Evolutionary conservation across 2,329 filamentous ascomycete species (phyloP), one percentile per base, ranked within the genome.

Genomic region (Cladophialophora carrionii): DNA sequence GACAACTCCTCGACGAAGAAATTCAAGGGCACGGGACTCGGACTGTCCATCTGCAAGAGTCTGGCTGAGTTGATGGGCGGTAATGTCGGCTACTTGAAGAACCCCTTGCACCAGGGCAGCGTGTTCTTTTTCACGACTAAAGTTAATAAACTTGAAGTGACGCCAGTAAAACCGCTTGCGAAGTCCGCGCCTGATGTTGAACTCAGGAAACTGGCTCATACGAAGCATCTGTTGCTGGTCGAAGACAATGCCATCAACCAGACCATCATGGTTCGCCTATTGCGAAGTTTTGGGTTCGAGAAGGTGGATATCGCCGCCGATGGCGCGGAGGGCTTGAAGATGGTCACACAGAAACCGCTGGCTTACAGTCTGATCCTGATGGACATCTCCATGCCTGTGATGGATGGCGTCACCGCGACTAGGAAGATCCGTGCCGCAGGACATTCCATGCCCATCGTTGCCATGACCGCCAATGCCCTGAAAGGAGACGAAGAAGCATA

Each of bases 291-390:
- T 72, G 78, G 79, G 5, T 76, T 82, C 4, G 79, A 79, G 65
- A 90, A 96, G 73, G 71, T 82, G 0, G 79, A 79, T 46, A 91
- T 96, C 17, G 92, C 92, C 58, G 90, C 91, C 73, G 89, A 92
- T 72, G 90, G 89, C 0, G 90, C 95, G 75, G 91, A 96, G 77
- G 92, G 92, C 0, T 90, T 92, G 63, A 73, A 73, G 3, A 73
- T 79, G 69, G 72, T 83, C 1, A 76, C 76, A 7, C 74, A 77
- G 61, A 92, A 96, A 67, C 81, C 89, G 22, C 91, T 96, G 70
- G 93, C 91, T 75, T 83, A 82, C 54, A 66, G 64, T 52, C 41
- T 71, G 7, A 57, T 71, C 10, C 54, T 71, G 43, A 67, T 64
- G 76, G 75, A 77, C 61, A 73, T 77, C 32, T 74, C 73, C 32